A percentile compares a stretch with the other conserved stretches of the same genome.
These are phyloP conservation scores for Diaporthe destruens DNA, from an alignment of 2,329 filamentous ascomycete genomes.

Conservation along the genomic window DNA sequence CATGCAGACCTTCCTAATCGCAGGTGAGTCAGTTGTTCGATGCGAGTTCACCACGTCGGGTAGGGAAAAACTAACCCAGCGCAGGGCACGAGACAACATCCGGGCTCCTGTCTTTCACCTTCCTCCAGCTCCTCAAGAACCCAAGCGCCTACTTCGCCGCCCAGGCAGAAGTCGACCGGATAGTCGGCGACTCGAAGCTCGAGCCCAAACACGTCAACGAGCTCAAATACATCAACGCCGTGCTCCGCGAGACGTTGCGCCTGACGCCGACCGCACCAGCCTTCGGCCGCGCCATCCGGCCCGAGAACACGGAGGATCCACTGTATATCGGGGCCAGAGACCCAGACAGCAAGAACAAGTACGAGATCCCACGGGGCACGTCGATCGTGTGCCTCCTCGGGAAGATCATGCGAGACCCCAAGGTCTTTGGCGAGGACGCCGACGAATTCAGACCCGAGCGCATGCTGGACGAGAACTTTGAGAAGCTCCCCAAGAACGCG, in stretches of 20 bases:
- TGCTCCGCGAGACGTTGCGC: slow-evolving; percentile 75
- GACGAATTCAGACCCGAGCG: slow-evolving; percentile 77
- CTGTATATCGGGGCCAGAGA: slow-evolving; percentile 58
- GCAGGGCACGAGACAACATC: slow-evolving; percentile 76
- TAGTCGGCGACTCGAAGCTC: slow-evolving; percentile 70
- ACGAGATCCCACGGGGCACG: slow-evolving; percentile 66
- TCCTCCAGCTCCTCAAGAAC: slow-evolving; percentile 74
- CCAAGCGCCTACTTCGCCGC: slow-evolving; percentile 71
- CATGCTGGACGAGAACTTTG: slow-evolving; percentile 78
- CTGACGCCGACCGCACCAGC: slow-evolving; percentile 70
- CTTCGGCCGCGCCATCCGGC: slow-evolving; percentile 51
- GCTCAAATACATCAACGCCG: slow-evolving; percentile 74
- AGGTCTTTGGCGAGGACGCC: slow-evolving; percentile 74
- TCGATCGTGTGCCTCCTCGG: slow-evolving; percentile 62
- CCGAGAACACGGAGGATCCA: background rate
- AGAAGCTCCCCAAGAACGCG: slow-evolving; percentile 69
- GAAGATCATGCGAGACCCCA: slow-evolving; percentile 71
- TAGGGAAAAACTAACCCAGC: background rate
- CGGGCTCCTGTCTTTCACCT: slow-evolving; percentile 73
- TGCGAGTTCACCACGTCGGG: accelerated
- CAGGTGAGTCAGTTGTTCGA: slow-evolving; percentile 50
- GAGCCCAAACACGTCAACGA: slow-evolving; percentile 72
- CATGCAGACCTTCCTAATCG: slow-evolving; percentile 79
- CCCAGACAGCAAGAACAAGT: slow-evolving; percentile 70
- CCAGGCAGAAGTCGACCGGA: slow-evolving; percentile 75